A percentile compares a stretch with the other conserved stretches of the same genome.
These are phyloP conservation scores for Gryganskiella cystojenkinii DNA, from an alignment of 192 early-diverging fungal genomes.

Conservation along the genomic window DNA sequence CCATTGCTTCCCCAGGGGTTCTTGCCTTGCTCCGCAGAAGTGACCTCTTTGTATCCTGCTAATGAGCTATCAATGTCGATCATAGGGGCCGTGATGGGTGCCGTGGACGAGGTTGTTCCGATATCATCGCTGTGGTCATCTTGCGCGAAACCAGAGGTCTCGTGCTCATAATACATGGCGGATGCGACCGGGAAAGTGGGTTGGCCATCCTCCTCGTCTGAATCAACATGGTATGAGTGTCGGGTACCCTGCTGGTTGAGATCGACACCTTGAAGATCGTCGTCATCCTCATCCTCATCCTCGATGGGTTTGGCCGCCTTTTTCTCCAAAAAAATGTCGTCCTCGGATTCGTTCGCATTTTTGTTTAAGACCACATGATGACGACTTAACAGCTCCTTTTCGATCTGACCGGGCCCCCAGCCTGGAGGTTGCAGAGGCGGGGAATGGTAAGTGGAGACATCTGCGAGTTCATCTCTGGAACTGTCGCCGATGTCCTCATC, in stretches of 20 bases:
- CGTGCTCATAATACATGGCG: slow-evolving; percentile 34
- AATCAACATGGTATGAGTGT: slow-evolving; percentile 32
- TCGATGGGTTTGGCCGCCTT: neutral
- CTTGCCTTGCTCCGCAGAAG: slow-evolving; percentile 36
- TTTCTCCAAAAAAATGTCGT: neutral
- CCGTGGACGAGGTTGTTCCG: slow-evolving; percentile 5
- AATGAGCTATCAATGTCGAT: neutral
- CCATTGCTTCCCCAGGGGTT: slow-evolving; percentile 52
- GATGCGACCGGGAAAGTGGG: slow-evolving; percentile 33
- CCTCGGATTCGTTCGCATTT: slow-evolving; percentile 10
- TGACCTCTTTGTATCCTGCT: slow-evolving; percentile 56
- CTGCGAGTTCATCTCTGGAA: slow-evolving; percentile 28
- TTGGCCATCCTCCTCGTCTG: slow-evolving; percentile 51
- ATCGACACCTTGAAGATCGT: slow-evolving; percentile 5
- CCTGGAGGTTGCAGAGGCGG: neutral
- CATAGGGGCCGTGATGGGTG: neutral
- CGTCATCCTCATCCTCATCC: slow-evolving; percentile 8
- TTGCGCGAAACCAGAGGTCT: slow-evolving; percentile 21
- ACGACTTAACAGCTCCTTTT: slow-evolving; percentile 15
- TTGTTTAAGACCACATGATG: slow-evolving; percentile 16
- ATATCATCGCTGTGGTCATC: slow-evolving; percentile 36
- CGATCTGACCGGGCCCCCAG: slow-evolving; percentile 14
- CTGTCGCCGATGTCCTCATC: slow-evolving; percentile 61
- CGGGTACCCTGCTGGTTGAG: neutral
- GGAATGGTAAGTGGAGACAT: neutral